Evolutionary conservation across 139 green algal species (phyloP), one percentile per base, ranked within the genome.

Genomic region (Asterochloris sp.): DNA sequence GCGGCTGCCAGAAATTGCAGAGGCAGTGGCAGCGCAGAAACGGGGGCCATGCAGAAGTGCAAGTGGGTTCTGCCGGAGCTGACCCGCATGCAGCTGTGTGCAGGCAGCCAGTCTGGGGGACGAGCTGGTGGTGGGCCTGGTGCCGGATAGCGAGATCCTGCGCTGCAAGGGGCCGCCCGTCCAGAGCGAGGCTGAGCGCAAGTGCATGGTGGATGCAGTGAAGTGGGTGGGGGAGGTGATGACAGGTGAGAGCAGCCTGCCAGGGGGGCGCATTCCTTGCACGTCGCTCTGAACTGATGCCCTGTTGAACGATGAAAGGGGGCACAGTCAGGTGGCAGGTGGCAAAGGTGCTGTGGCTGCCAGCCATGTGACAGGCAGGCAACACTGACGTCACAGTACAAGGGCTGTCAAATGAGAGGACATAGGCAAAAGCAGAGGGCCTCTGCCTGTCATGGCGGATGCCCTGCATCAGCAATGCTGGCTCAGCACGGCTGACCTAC

Each of bases 211-310:
- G 84, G 89, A 96, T 27, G 85, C 88, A 54, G 90, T 98, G 19
- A 99, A 99, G 85, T 99, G 97, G 96, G 97, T 99, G 78, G 97
- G 99, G 83, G 97, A 99, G 83, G 91, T 99, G n/a, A 91, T 99
- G 47, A 91, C 80, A 79, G 88, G 89, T 93, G 28, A 68, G 79
- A 12, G 24, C 13, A 10, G 61, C 24, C 69, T 64, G n/a, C 10
- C 76, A 0, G 0, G 26, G n/a, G 11, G 10, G 0, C 27, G 62
- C 24, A 24, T 11, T 29, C 9, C 24, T 26, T 26, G 27, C 0
- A 16, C 1, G 62, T 28, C 12, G 38, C 38, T 54, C n/a, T n/a
- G n/a, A 6, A 54, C 38, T 6, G 6, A 54, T 54, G 38, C 38
- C 38, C 6, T 54, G 6, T 6, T 54, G 38, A 54, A 54, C 38